A percentile compares a stretch with the other conserved stretches of the same genome.
These are phyloP conservation scores for Berberis thunbergii DNA, from an alignment of 164 flowering plant genomes.

Conservation along the genomic window DNA sequence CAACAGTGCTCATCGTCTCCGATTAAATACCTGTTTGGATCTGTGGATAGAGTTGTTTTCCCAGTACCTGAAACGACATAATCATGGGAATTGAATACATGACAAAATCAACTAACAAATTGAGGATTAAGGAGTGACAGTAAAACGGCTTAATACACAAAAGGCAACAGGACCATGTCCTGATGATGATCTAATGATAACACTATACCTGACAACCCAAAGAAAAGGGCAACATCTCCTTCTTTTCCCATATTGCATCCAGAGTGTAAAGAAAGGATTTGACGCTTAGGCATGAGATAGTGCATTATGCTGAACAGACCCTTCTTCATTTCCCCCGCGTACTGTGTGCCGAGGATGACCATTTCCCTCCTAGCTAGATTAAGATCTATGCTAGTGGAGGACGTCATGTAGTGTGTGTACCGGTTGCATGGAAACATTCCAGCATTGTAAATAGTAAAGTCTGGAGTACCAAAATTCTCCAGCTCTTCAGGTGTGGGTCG, in stretches of 20 bases:
- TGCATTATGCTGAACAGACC: slow-evolving; percentile 97
- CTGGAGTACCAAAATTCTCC: slow-evolving; percentile 97
- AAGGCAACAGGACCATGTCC: too few relatives aligned
- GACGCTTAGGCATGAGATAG: slow-evolving; percentile 98
- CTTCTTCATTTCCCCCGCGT: slow-evolving; percentile 99
- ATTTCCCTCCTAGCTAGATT: slow-evolving; percentile 91
- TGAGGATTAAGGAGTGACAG: not conserved
- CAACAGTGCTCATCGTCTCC: slow-evolving; percentile 99
- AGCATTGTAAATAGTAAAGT: slow-evolving; percentile 99
- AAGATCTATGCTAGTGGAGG: slow-evolving; percentile 93
- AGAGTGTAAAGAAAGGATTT: slow-evolving; percentile 91
- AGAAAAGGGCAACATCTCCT: slow-evolving; percentile 99
- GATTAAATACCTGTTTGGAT: slow-evolving; percentile 74
- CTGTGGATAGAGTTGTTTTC: slow-evolving; percentile 95
- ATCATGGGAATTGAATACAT: not conserved
- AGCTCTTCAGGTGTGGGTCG: slow-evolving; percentile 97
- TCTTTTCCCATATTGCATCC: slow-evolving; percentile 99
- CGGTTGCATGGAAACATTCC: slow-evolving; percentile 99
- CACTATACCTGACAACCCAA: slow-evolving; percentile 89
- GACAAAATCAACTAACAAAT: not conserved
- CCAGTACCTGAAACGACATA: slow-evolving; percentile 66
- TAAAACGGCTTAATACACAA: too few relatives aligned
- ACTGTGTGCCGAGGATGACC: slow-evolving; percentile 99
- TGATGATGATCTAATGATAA: slow-evolving; percentile 8
- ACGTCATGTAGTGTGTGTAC: slow-evolving; percentile 98